Percentiles rank a stretch among this genome's conserved stretches.
phyloP scores from a whole-genome alignment of 495 filamentous ascomycete species.

The Letharia lupina region DNA sequence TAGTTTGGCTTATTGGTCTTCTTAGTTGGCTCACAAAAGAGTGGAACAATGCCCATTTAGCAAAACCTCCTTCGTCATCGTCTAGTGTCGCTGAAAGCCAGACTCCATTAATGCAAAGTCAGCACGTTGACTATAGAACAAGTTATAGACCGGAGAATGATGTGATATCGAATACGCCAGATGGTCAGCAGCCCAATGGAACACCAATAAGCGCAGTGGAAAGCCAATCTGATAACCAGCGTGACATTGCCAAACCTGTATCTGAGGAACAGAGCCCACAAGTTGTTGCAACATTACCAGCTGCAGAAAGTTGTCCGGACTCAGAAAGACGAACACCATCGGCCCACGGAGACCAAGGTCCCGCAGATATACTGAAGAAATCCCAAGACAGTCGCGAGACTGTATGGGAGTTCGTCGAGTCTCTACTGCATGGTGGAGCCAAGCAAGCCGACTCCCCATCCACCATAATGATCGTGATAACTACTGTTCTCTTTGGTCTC shows the following conservation, averaged over 20 bases:
- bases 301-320: neutral
- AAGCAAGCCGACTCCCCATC: slow-evolving; percentile 1
- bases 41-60: neutral
- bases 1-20: slow-evolving; percentile 7
- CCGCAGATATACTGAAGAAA: neutral
- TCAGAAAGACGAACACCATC: neutral
- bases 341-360: neutral
- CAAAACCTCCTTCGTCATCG: neutral
- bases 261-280: neutral
- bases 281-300: neutral
- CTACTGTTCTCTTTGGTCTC: slow-evolving; percentile 4
- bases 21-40: neutral
- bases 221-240: neutral
- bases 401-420: neutral
- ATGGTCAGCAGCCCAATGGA: neutral
- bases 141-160: neutral
- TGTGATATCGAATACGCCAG: neutral
- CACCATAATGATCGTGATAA: slow-evolving; percentile 1
- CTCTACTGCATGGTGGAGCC: neutral
- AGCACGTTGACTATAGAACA: neutral
- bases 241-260: neutral
- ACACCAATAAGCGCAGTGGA: neutral
- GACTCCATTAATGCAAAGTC: neutral
- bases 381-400: slow-evolving; percentile 2
- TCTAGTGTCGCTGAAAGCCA: neutral